A percentile compares a stretch with the other conserved stretches of the same genome.
These are phyloP conservation scores for Irpex sp. DNA, from an alignment of 1,284 basidiomycete genomes.

Conservation along the genomic window DNA sequence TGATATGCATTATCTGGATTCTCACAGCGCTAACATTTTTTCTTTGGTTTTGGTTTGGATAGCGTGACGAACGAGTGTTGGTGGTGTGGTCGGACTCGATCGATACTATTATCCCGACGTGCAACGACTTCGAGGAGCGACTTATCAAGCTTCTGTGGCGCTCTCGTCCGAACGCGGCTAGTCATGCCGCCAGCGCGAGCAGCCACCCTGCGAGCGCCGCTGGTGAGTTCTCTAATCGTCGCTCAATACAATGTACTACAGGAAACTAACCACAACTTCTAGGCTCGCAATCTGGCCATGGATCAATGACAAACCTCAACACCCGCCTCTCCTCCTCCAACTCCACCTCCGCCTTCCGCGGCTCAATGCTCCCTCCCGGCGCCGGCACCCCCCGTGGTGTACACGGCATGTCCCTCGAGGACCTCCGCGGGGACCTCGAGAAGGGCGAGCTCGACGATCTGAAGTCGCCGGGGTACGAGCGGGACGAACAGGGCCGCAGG, in stretches of 20 bases:
- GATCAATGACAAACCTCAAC: conserved; percentile 25
- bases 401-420: conserved; percentile 21
- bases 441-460: conserved; percentile 26
- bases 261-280: background rate
- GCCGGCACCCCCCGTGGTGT: conserved; percentile 29
- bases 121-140: conserved; percentile 73
- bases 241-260: background rate
- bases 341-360: background rate
- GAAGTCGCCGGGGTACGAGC: conserved; percentile 10
- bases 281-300: conserved; percentile 28
- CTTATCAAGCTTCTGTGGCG: conserved; percentile 78
- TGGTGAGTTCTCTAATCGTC: conserved; percentile 15
- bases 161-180: conserved; percentile 21
- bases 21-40: background rate
- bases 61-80: conserved; percentile 74
- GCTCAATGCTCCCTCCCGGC: conserved; percentile 10
- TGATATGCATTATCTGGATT: background rate
- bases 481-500: conserved; percentile 5
- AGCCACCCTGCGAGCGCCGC: conserved; percentile 24
- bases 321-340: conserved; percentile 15
- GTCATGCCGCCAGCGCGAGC: conserved; percentile 21
- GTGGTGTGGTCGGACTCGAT: conserved; percentile 78
- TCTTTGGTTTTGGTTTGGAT: background rate
- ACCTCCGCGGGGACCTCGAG: conserved; percentile 28
- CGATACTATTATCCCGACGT: conserved; percentile 68